phyloP scores from a whole-genome alignment of 2,329 filamentous ascomycete genomes.

The Sclerotinia trifoliorum region DNA sequence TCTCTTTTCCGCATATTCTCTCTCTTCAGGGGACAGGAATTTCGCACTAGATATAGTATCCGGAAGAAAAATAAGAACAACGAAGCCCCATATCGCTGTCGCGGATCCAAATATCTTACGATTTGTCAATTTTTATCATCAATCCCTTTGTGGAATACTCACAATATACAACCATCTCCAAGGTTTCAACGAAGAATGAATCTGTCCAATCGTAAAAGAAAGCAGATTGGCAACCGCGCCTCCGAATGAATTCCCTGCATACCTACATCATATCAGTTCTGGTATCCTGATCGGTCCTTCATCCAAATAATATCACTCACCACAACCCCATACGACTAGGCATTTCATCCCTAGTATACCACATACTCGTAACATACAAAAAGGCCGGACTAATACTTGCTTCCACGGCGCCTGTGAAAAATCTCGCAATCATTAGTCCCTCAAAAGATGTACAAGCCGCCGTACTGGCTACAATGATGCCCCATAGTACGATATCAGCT shows the following conservation, averaged over 20 bases:
- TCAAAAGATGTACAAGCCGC: conserved; percentile 43
- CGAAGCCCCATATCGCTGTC: conserved; percentile 49
- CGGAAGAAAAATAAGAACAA: conserved; percentile 50
- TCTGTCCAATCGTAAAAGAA: conserved; percentile 57
- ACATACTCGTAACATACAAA: conserved; percentile 50
- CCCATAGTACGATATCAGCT: conserved; percentile 37
- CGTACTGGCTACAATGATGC: conserved; percentile 37
- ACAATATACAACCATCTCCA: conserved; percentile 58
- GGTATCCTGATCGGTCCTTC: no score
- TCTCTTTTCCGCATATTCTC: conserved; percentile 46
- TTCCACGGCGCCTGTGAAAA: conserved; percentile 48
- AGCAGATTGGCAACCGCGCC: conserved; percentile 52
- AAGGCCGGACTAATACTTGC: conserved; percentile 53
- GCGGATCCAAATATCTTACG: conserved; percentile 47
- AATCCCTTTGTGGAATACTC: not conserved
- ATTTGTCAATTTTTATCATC: conserved; percentile 7
- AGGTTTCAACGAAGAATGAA: conserved; percentile 47
- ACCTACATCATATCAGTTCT: conserved; percentile 35
- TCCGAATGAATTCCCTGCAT: conserved; percentile 53
- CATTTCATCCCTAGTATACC: conserved; percentile 52
- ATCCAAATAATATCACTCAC: conserved; percentile 30
- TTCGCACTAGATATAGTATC: conserved; percentile 54
- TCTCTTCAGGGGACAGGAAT: conserved; percentile 56
- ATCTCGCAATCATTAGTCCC: conserved; percentile 44
- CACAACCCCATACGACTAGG: conserved; percentile 57